These are phyloP conservation scores for Carex parvula DNA, from an alignment of 176 grass and related monocot species.

Conservation along the genomic window DNA sequence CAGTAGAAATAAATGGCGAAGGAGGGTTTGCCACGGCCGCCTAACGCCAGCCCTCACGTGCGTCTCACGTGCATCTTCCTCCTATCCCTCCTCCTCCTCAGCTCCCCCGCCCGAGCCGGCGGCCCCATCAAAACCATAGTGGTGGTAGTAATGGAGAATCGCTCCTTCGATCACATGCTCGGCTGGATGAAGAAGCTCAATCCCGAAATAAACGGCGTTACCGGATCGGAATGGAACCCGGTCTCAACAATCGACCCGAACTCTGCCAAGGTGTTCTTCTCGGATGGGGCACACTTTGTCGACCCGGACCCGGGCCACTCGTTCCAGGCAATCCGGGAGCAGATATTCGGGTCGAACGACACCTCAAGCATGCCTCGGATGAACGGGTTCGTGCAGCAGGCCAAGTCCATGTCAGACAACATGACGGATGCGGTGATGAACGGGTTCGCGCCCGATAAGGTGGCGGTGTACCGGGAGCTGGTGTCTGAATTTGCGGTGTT, in stretches of 20 bases:
- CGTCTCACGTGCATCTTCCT: background rate
- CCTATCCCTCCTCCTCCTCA: background rate
- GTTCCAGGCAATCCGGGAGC: conserved; percentile 91
- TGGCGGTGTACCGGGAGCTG: conserved; percentile 75
- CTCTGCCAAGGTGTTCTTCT: conserved; percentile 58
- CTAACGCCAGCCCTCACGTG: background rate
- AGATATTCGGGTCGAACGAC: conserved; percentile 85
- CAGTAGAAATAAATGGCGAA: background rate
- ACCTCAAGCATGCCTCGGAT: conserved; percentile 36
- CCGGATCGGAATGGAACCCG: conserved; percentile 73
- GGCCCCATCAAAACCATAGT: conserved; percentile 81
- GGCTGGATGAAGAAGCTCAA: conserved; percentile 95
- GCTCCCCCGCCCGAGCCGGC: background rate
- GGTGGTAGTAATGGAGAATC: conserved; percentile 98
- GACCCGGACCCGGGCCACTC: conserved; percentile 99
- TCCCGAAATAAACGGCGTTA: conserved; percentile 79
- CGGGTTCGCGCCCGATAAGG: conserved; percentile 70
- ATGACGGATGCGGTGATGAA: conserved; percentile 83
- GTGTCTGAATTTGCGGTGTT: conserved; percentile 82
- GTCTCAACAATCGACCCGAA: conserved; percentile 40
- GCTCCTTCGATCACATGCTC: conserved; percentile 99
- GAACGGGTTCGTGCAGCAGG: conserved; percentile 92
- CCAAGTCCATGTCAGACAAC: conserved; percentile 47
- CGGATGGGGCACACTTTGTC: conserved; percentile 65
- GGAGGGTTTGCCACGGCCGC: background rate